Conservation (phyloP, 257 asterid species). For the Solanum okadae region DNA sequence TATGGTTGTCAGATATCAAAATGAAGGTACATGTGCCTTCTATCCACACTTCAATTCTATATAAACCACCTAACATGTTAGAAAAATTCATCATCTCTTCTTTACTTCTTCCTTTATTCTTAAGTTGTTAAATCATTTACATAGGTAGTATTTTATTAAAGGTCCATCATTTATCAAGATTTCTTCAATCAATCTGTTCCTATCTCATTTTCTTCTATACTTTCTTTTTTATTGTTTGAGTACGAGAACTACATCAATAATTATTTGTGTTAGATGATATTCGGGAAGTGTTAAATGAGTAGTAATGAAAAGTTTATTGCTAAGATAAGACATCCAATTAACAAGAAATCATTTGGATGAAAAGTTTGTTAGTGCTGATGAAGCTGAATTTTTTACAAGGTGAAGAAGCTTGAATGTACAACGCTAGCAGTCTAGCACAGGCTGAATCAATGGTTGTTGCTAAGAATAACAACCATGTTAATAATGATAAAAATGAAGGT, state of each 20-base stretch:
- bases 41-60: not conserved
- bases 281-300: not conserved
- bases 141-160: not conserved
- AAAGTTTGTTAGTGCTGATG: too few species aligned
- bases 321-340: not conserved
- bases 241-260: not conserved
- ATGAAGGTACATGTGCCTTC: not conserved
- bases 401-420: not conserved
- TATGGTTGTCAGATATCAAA: not conserved
- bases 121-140: not conserved
- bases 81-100: not conserved
- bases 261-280: not conserved
- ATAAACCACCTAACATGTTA: not conserved
- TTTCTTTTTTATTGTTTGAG: not conserved
- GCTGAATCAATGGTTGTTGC: not conserved
- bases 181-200: not conserved
- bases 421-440: not conserved
- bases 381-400: not conserved
- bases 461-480: not conserved
- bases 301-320: not conserved
- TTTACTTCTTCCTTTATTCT: not conserved
- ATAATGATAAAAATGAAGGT: not conserved
- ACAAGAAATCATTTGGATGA: not conserved
- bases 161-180: not conserved
- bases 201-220: not conserved